A percentile compares a stretch with the other conserved stretches of the same genome.
Conservation (phyloP, 169 alveolate genomes). For the Plasmodium falciparum region DNA sequence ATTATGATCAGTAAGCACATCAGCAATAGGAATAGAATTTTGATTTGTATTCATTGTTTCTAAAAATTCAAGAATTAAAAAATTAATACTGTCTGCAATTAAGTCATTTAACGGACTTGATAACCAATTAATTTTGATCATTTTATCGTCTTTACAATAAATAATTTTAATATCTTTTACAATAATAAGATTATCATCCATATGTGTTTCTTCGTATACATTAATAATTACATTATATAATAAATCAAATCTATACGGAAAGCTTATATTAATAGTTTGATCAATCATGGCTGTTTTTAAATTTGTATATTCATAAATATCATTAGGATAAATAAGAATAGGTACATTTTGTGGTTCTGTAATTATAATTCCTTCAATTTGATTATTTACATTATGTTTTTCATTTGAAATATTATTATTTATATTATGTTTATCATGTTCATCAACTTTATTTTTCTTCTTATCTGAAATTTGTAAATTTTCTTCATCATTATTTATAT, state of each 20-base stretch:
- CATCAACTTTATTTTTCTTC: conserved; percentile 5
- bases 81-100: conserved; percentile 85
- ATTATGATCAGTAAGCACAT: conserved; percentile 17
- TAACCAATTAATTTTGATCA: conserved; percentile 62
- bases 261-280: conserved; percentile 79
- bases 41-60: conserved; percentile 22
- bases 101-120: conserved; percentile 85
- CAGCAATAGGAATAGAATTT: conserved; percentile 6
- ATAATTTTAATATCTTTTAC: conserved; percentile 53
- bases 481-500: not conserved
- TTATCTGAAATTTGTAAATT: not conserved
- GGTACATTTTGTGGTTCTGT: conserved; percentile 66
- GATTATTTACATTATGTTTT: conserved; percentile 15
- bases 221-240: conserved; percentile 68
- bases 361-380: conserved; percentile 77
- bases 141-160: conserved; percentile 25
- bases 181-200: conserved; percentile 58
- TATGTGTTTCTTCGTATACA: conserved; percentile 79
- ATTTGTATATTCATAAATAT: conserved; percentile 77
- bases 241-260: conserved; percentile 75
- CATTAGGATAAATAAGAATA: conserved; percentile 78
- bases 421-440: not conserved
- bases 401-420: not conserved
- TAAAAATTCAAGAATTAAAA: conserved; percentile 80
- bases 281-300: conserved; percentile 78